Evolutionary conservation across 257 asterid genomes (phyloP).

Genomic region (Solanum pinnatisectum): DNA sequence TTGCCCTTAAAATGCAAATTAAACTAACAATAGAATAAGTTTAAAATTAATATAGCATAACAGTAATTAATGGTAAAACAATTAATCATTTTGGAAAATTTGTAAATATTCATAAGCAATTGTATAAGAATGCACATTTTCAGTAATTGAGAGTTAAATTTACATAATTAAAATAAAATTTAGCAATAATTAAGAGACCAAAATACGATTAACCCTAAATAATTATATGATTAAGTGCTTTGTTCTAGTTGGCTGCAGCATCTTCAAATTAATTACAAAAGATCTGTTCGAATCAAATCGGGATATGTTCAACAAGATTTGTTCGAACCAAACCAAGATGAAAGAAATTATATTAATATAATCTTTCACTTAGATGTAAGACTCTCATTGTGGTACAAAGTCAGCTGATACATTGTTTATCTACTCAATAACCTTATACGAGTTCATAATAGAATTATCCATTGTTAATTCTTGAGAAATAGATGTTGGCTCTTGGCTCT

Average conservation of each 20-base stretch:
- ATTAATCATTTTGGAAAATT: no score
- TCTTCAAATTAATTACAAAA: background rate
- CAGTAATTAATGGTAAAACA: background rate
- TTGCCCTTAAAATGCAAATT: background rate
- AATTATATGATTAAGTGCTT: background rate
- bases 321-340: background rate
- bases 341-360: background rate
- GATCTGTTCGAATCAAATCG: background rate
- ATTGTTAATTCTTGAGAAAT: background rate
- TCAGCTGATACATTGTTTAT: background rate
- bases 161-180: no score
- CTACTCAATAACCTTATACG: background rate
- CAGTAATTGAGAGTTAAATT: background rate
- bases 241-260: background rate
- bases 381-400: background rate
- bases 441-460: background rate
- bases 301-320: background rate
- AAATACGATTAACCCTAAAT: background rate
- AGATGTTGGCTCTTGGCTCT: background rate
- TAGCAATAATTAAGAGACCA: no score
- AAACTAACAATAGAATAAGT: background rate
- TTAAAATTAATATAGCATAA: background rate
- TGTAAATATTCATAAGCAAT: background rate
- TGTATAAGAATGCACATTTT: background rate
- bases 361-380: background rate